Base-by-base conservation (phyloP, 306 rosid species). In the Mimosa bimucronata region DNA sequence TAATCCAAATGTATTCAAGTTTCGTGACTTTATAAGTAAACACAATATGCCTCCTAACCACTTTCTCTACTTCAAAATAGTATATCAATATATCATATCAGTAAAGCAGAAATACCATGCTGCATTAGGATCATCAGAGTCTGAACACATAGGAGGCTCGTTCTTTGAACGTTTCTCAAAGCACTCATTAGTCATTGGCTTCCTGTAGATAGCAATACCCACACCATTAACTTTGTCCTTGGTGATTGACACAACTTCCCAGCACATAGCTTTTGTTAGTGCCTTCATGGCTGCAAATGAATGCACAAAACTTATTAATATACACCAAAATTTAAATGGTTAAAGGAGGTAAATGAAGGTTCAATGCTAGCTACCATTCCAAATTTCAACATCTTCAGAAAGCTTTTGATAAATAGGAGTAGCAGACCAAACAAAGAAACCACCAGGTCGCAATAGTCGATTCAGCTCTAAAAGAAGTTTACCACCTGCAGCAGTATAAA, bases 371-470 rank as follows among this genome's bases (percentile, higher is more conserved):
- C 81, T 79, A 96, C 99, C 94, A 38, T 86, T 82, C 99, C 99
- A 96, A 83, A 96, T 96, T 85, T 46, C 91, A 78, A 83, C 97
- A 81, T 96, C 99, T 78, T 93, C 99, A 26, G 89, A 73, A 55
- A 80, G 82, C 89, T 96, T 93, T 87, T 93, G 97, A 87, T 96
- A 96, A 77, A 96, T 74, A 25, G 99, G 99, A 81, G 99, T 96
- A 79, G 99, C 99, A 88, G 99, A 96, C 99, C 99, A 96, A 29
- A 96, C 92, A 77, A 96, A 93, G 91, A 82, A 90, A 74, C 99
- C 99, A 28, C 99, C 99, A 80, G 99, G 99, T 55, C 99, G 89
- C 94, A 96, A 86, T 69, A 96, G 82, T 73, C 99, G 92, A 83
- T 96, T 96, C 78, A 96, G 87, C 89, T 96, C 99, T 89, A 96